Evolutionary conservation across 768 basidiomycete species (phyloP).

Genomic region (Hemileccinum rubropunctum): DNA sequence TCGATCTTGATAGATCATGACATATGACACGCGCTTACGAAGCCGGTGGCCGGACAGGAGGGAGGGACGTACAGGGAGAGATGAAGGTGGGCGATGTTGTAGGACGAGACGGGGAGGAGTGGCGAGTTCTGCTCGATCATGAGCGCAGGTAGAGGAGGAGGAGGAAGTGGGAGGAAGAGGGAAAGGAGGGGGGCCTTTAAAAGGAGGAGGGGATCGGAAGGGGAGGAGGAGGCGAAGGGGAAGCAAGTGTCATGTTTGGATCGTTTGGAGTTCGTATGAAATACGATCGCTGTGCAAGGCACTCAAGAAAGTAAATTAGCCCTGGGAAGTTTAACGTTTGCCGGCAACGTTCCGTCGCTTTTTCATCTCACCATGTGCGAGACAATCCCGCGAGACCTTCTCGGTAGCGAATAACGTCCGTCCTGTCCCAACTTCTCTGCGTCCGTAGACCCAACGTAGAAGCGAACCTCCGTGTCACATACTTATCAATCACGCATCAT

Average conservation of each 20-base stretch:
- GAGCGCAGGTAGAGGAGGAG: neutral
- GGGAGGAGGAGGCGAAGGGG: slow-evolving; percentile 3
- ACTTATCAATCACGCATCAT: slow-evolving; percentile 3
- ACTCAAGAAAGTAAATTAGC: slow-evolving; percentile 28
- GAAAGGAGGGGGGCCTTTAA: slow-evolving; percentile 21
- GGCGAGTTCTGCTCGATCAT: slow-evolving; percentile 59
- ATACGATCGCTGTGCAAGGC: slow-evolving; percentile 36
- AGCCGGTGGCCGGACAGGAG: slow-evolving; percentile 4
- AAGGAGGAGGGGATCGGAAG: slow-evolving; percentile 3
- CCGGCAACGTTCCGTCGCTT: slow-evolving; percentile 29
- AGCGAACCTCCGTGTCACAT: slow-evolving; percentile 16
- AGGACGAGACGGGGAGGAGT: slow-evolving; percentile 46
- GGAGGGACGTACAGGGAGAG: slow-evolving; percentile 50
- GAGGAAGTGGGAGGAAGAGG: slow-evolving; percentile 2
- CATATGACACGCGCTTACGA: slow-evolving; percentile 22
- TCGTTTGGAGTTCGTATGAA: slow-evolving; percentile 17
- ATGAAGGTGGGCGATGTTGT: slow-evolving; percentile 64
- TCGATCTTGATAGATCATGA: slow-evolving; percentile 33
- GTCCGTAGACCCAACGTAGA: slow-evolving; percentile 16
- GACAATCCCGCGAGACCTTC: slow-evolving; percentile 30
- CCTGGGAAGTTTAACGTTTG: slow-evolving; percentile 36
- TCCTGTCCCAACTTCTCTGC: neutral
- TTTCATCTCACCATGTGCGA: slow-evolving; percentile 30
- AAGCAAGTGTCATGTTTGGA: neutral
- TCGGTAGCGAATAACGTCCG: slow-evolving; percentile 39